Base-by-base conservation (phyloP, 768 basidiomycete genomes). In the Dioszegia aurantiaca region DNA sequence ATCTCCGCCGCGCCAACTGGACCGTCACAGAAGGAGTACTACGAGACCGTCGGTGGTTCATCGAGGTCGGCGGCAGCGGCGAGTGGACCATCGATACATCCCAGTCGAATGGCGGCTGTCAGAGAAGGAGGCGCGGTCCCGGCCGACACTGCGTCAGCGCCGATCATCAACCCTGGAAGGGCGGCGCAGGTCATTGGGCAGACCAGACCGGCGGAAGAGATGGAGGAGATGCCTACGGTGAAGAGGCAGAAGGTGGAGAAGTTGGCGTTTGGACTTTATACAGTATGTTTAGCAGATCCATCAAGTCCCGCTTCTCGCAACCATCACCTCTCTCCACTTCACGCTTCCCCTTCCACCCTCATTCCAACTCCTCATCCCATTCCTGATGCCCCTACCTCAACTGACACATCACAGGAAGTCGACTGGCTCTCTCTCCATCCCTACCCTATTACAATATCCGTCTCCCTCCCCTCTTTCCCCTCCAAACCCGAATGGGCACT, bases 361-460 rank as follows among this genome's bases (percentile, higher is more conserved):
- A 6, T 17, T 56, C 55, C 40, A n/a, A 23, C 26, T 11, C 30
- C 46, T 26, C 33, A 14, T 24, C 36, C 12, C 46, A 17, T 42
- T 8, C 40, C 17, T 45, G 70, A 68, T 14, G 3, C 36, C 12
- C 8, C 33, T 33, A 33, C 6, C 33, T 14, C 33, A 10, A 26
- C 31, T 51, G 11, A 37, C n/a, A 4, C 24, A 26, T 9, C 31
- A 4, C 51, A 53, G 51, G 78, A 80, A 58, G 56, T 67, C 53
- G 89, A 93, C 75, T 97, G 92, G 92, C 84, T 90, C 64, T 81
- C 81, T 45, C 86, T 90, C 83, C 90, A 97, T 74, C 89, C 91
- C 30, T 87, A 93, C 65, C 88, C 94, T 12, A 89, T 98, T 68
- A 86, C 87, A 24, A 81, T 99, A 44, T 81, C 82, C 31, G 81